phyloP scores from a whole-genome alignment of 208 protist genomes.

The Leishmania martiniquensis region DNA sequence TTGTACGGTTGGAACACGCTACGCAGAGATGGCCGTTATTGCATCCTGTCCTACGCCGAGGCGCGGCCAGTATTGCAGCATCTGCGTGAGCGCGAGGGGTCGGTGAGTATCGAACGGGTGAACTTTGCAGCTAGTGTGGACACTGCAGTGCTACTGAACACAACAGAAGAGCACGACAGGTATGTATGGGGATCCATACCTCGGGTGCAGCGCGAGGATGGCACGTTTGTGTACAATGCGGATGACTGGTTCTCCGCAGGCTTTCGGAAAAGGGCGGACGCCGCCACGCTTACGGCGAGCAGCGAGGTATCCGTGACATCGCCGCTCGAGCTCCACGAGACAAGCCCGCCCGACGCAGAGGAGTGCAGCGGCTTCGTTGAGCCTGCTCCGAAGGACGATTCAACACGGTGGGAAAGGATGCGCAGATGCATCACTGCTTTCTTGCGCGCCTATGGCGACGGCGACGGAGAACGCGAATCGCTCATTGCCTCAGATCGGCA shows the following conservation, averaged over 20 bases:
- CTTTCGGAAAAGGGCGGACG: not conserved
- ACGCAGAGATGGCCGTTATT: constrained; percentile 18
- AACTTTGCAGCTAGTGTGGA: not conserved
- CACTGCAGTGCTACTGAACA: not conserved
- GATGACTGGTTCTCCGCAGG: constrained; percentile 26
- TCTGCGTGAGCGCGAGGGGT: not conserved
- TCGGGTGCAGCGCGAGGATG: not conserved
- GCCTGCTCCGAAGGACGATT: not conserved
- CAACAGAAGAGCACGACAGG: not conserved
- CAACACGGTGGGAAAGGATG: constrained; percentile 16
- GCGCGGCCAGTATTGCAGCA: constrained; percentile 8
- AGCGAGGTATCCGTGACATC: not conserved
- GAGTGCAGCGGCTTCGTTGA: not conserved
- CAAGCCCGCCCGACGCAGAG: not conserved
- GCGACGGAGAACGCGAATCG: not conserved
- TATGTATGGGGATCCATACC: constrained; percentile 10
- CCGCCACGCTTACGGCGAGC: not conserved
- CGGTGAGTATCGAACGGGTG: constrained; percentile 5
- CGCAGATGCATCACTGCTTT: not conserved
- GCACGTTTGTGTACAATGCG: constrained; percentile 4
- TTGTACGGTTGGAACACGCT: constrained; percentile 27
- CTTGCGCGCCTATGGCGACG: not conserved
- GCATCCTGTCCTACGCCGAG: constrained; percentile 21
- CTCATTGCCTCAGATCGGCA: not conserved
- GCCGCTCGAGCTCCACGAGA: not conserved